Evolutionary conservation across 83 land plant genomes (phyloP).

Genomic region (Thuja plicata): DNA sequence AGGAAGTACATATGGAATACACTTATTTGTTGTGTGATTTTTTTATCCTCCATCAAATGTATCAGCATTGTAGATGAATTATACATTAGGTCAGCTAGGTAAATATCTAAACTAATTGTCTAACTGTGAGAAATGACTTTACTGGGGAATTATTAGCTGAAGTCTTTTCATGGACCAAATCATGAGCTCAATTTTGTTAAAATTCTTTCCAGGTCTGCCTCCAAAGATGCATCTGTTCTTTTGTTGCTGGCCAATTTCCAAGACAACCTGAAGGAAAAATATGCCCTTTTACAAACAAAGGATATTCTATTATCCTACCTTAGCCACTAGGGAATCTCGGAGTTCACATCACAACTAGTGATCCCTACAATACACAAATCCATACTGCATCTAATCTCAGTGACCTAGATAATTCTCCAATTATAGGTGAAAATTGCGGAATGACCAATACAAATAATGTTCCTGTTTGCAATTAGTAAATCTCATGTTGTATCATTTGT

Average conservation of each 20-base stretch:
- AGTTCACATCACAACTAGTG: too few species aligned
- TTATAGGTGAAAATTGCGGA: too few species aligned
- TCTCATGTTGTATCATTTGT: too few species aligned
- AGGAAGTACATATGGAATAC: background rate
- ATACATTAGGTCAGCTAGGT: background rate
- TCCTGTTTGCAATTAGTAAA: too few species aligned
- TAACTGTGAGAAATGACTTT: background rate
- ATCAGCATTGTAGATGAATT: background rate
- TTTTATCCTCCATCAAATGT: background rate
- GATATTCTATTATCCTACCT: too few species aligned
- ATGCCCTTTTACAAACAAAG: background rate
- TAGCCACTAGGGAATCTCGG: too few species aligned
- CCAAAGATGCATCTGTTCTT: background rate
- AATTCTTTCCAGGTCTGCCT: background rate
- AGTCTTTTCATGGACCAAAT: background rate
- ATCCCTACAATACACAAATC: too few species aligned
- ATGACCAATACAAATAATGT: too few species aligned
- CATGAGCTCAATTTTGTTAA: background rate
- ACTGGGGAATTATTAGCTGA: background rate
- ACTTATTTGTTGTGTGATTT: background rate
- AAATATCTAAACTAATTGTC: background rate
- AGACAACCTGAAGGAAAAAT: background rate
- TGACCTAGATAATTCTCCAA: too few species aligned
- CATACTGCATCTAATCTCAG: too few species aligned
- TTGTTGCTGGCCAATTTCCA: background rate